Conservation (phyloP, 2,329 filamentous ascomycete species). For the Venturia nashicola region DNA sequence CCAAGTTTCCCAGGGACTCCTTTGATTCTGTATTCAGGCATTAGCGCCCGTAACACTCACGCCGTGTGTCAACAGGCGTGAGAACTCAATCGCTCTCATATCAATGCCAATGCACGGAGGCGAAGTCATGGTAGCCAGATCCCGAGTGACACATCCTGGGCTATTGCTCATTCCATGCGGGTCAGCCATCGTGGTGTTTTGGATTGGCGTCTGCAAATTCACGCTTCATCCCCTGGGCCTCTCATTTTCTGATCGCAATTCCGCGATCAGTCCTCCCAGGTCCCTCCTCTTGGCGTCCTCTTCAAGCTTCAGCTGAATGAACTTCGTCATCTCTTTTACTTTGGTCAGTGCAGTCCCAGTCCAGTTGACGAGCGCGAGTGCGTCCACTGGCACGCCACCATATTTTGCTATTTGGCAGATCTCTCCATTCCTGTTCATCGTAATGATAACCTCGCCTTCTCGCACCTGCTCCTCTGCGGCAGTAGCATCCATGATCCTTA, state of each 20-base stretch:
- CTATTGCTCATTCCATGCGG: background rate
- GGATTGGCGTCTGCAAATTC: background rate
- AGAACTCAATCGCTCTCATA: background rate
- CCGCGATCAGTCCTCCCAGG: conserved; percentile 64
- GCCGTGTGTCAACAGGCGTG: background rate
- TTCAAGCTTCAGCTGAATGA: conserved; percentile 61
- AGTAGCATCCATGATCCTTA: conserved; percentile 60
- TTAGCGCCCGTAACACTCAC: background rate
- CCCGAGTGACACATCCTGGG: background rate
- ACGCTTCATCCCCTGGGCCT: background rate
- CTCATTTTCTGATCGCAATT: conserved; percentile 76
- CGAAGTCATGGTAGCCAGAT: background rate
- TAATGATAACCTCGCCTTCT: conserved; percentile 64
- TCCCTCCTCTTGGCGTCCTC: conserved; percentile 70
- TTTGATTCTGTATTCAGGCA: background rate
- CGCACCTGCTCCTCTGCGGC: conserved; percentile 66
- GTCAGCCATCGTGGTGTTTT: background rate
- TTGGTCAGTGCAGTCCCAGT: conserved; percentile 62
- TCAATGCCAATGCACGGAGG: background rate
- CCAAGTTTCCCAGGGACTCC: background rate
- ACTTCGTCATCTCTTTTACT: conserved; percentile 64
- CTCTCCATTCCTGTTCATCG: conserved; percentile 80
- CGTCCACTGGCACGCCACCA: conserved; percentile 72
- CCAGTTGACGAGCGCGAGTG: conserved; percentile 64
- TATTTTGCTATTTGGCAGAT: conserved; percentile 87